Evolutionary conservation across 805 yeast genomes (phyloP).

Genomic region (Kluyveromyces nonfermentans): DNA sequence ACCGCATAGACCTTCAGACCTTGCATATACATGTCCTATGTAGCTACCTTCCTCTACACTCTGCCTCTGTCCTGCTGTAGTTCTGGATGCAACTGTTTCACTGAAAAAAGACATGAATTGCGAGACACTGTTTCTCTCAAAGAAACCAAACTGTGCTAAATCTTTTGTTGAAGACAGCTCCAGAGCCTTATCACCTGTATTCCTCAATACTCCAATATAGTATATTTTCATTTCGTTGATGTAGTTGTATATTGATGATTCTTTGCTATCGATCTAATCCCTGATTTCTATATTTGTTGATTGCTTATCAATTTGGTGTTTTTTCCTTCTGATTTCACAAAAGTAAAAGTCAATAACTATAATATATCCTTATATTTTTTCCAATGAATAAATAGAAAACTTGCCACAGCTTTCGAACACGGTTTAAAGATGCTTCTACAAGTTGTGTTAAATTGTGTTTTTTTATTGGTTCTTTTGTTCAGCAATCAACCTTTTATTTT

Average conservation of each 20-base stretch:
- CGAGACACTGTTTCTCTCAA: conserved; percentile 72
- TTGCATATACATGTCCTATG: conserved; percentile 83
- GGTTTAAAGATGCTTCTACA: too few species aligned
- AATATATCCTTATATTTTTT: too few species aligned
- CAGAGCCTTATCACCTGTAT: conserved; percentile 47
- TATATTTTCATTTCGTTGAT: conserved; percentile 64
- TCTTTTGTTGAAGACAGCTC: conserved; percentile 78
- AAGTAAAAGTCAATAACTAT: too few species aligned
- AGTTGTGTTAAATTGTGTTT: too few species aligned
- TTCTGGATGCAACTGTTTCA: conserved; percentile 82
- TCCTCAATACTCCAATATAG: conserved; percentile 79
- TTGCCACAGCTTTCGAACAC: too few species aligned
- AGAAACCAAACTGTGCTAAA: conserved; percentile 76
- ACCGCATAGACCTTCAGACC: conserved; percentile 86
- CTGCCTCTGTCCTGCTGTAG: conserved; percentile 85
- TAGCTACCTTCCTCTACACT: conserved; percentile 87
- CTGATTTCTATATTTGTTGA: not conserved
- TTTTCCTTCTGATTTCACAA: too few species aligned
- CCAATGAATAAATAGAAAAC: too few species aligned
- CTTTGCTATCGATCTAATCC: not conserved
- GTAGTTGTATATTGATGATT: too few species aligned
- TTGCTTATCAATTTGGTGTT: too few species aligned
- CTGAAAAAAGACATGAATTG: conserved; percentile 95
- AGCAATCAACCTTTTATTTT: not conserved
- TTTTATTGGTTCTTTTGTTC: not conserved